Base-by-base conservation (phyloP, 169 alveolate species). In the Plasmodium berghei region DNA sequence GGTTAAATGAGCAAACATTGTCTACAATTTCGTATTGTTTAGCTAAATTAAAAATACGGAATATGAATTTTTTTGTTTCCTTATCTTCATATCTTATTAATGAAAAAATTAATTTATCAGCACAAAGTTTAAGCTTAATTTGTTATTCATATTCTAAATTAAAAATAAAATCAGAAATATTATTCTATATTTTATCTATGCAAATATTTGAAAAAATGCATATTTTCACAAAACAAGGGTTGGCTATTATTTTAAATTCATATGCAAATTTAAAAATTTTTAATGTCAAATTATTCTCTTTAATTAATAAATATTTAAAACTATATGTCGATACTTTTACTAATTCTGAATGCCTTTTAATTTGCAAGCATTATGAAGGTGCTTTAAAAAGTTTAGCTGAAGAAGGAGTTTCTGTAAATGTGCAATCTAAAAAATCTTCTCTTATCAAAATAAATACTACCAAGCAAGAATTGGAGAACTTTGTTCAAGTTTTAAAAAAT, bases 51-150 rank as follows among this genome's bases (percentile, higher is more conserved):
- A 66, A 48, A 18, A 45, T 83, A 26, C 16, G 90, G 20, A 42
- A 83, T 58, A 72, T 34, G 48, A 55, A 40, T 10, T 83, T 83
- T 42, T 83, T 83, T 72, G 72, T 83, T 55, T 54, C 48, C 9
- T 72, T 83, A 18, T 83, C 90, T 55, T 83, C 90, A 26, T 69
- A 83, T 72, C 55, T 83, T 61, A 83, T 83, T 48, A 83, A 83
- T 46, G 73, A 83, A 22, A 83, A 83, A 58, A 69, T 83, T 20
- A 28, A n/a, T 6, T 70, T 83, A 66, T 83, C 90, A 16, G 54
- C 90, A n/a, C 90, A 83, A 83, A 83, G 90, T 56, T 83, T 83
- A 69, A 83, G 90, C 42, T 59, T 83, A 67, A 28, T 83, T 45
- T 83, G 90, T 24, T 83, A 83, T 28, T 67, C 86, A 10, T 83